Evolutionary conservation across 305 asterid species (phyloP), one percentile per base, ranked within the genome.

Genomic region (Solanum hybrid): DNA sequence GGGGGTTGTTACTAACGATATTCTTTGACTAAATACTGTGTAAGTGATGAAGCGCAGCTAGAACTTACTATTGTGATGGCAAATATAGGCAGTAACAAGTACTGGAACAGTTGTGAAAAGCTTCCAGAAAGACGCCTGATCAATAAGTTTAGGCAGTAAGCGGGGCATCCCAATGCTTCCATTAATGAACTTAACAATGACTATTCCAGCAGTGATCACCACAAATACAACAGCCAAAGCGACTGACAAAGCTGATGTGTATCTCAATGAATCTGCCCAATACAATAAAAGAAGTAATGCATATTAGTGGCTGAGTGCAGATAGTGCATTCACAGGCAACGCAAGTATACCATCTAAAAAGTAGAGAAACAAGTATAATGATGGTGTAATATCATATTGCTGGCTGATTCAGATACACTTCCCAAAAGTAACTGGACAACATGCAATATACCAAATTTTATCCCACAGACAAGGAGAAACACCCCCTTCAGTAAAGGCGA

Each of bases 121-220:
- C 89, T 95, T 95, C 99, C 98, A 96, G 94, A 96, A 96, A 86
- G 99, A 95, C 86, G 96, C 98, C 90, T 95, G 98, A 91, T 94
- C 95, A 88, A 88, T 94, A 88, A 96, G 85, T 34, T 93, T 69
- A 66, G 98, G 99, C 90, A 96, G 89, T 92, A 96, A 85, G 81
- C 92, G 96, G 88, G 99, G 99, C 94, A 90, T 94, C 89, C 93
- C 93, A 38, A 96, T 95, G 96, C 95, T 95, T 91, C 99, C 98
- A 88, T 89, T 92, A 29, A 95, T 87, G 88, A 93, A 86, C 92
- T 96, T 96, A 77, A 90, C 88, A 40, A 96, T 89, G 89, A 94
- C 95, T 69, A 95, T 92, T 92, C 97, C 99, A 26, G 97, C 97
- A 91, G 95, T 94, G 91, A 96, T 95, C 89, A 94, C 98, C 94